Conservation (phyloP, 1,284 basidiomycete species). For the Ceratobasidium sp. region DNA sequence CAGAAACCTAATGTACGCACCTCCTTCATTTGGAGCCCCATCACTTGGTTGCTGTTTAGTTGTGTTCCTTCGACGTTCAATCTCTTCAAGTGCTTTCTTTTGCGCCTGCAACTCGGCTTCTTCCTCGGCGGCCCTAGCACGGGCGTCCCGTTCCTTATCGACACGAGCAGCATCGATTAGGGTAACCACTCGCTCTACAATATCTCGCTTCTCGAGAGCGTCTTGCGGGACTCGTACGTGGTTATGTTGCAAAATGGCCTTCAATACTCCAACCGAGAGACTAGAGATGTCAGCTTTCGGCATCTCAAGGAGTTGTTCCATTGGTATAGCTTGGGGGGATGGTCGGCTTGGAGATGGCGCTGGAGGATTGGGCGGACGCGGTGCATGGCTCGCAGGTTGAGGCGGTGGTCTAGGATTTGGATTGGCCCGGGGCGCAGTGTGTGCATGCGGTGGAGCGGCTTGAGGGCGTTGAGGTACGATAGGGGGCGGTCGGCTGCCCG, state of each 20-base stretch:
- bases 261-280: conserved; percentile 13
- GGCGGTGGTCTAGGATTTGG: neutral
- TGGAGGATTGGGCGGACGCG: neutral
- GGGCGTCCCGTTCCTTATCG: conserved; percentile 11
- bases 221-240: conserved; percentile 29
- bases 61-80: neutral
- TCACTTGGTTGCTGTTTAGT: neutral
- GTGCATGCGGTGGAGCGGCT: neutral
- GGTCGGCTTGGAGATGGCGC: neutral
- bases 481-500: neutral
- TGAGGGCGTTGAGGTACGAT: conserved; percentile 3
- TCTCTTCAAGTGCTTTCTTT: conserved; percentile 1
- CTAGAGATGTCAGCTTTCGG: neutral
- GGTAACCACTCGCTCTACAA: conserved; percentile 10
- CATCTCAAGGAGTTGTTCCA: conserved; percentile 21
- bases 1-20: too few species aligned
- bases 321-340: conserved; percentile 2
- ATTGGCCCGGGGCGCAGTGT: neutral
- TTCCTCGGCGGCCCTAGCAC: conserved; percentile 3
- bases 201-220: conserved; percentile 23
- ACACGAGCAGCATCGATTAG: conserved; percentile 6
- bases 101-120: conserved; percentile 18
- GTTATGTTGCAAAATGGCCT: conserved; percentile 19
- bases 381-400: neutral
- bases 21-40: neutral